Conservation (phyloP, 495 filamentous ascomycete genomes). For the Aspergillus bridgeri region DNA sequence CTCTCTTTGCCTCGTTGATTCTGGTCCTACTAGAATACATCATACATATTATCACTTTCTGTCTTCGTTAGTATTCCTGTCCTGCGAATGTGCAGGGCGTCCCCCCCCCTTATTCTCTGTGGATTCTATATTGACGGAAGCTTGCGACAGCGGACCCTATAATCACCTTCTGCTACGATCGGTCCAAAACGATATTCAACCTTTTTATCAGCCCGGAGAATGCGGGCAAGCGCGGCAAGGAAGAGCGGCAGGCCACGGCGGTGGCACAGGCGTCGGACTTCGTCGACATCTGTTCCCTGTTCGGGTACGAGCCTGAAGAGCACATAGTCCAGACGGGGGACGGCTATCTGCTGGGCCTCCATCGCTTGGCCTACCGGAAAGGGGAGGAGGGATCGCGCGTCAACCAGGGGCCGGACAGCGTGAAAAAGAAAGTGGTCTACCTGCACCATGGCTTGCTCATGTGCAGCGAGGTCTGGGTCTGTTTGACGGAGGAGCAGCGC, state of each 20-base stretch:
- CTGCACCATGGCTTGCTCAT: slow-evolving; percentile 95
- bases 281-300: slow-evolving; percentile 82
- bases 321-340: slow-evolving; percentile 93
- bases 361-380: slow-evolving; percentile 76
- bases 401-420: slow-evolving; percentile 66
- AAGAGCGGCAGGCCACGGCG: slow-evolving; percentile 39
- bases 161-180: slow-evolving; percentile 76
- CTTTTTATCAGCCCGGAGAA: slow-evolving; percentile 65
- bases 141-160: slow-evolving; percentile 62
- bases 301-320: slow-evolving; percentile 89
- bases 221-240: slow-evolving; percentile 53
- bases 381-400: slow-evolving; percentile 70
- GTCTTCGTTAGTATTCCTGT: slow-evolving; percentile 74
- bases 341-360: slow-evolving; percentile 89
- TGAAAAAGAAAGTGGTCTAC: slow-evolving; percentile 85
- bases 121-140: slow-evolving; percentile 24
- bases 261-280: slow-evolving; percentile 80
- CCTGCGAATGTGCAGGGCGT: too few relatives aligned
- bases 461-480: slow-evolving; percentile 99
- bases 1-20: slow-evolving; percentile 75
- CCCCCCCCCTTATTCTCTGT: too few relatives aligned
- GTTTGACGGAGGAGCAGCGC: slow-evolving; percentile 78
- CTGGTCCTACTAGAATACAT: slow-evolving; percentile 77
- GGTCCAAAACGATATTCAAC: slow-evolving; percentile 81
- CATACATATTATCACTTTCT: slow-evolving; percentile 84